These are phyloP conservation scores for Durio zibethinus DNA, from an alignment of 345 rosid genomes.

Conservation along the genomic window DNA sequence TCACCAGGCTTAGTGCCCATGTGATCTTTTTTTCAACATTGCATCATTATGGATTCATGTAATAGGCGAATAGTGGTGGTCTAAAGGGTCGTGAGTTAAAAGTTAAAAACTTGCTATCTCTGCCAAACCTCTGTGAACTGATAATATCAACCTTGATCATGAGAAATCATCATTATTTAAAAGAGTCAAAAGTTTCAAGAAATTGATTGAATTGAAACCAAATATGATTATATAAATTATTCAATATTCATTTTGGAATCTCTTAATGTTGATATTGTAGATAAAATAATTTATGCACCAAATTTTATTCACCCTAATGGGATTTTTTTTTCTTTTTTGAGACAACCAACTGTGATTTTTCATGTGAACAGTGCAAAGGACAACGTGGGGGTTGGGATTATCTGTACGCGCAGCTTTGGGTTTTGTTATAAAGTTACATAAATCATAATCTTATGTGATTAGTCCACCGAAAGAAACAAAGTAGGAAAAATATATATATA, in stretches of 20 bases:
- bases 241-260: too few species aligned
- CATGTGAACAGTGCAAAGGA: too few species aligned
- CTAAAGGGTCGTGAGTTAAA: neutral
- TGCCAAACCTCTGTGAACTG: neutral
- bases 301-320: too few species aligned
- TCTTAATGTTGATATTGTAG: too few species aligned
- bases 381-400: neutral
- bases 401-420: neutral
- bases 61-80: neutral
- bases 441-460: neutral
- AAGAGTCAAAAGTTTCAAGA: too few species aligned
- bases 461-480: neutral
- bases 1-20: neutral
- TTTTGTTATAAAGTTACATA: neutral
- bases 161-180: too few species aligned
- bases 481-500: neutral
- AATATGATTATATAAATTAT: too few species aligned
- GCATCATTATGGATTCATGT: neutral
- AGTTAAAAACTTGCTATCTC: neutral
- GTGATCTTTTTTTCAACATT: neutral
- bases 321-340: too few species aligned
- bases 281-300: too few species aligned
- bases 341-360: too few species aligned
- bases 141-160: too few species aligned
- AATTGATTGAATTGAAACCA: too few species aligned